Base-by-base conservation (phyloP, 1,284 basidiomycete species). In the Ganoderma resinaceum region DNA sequence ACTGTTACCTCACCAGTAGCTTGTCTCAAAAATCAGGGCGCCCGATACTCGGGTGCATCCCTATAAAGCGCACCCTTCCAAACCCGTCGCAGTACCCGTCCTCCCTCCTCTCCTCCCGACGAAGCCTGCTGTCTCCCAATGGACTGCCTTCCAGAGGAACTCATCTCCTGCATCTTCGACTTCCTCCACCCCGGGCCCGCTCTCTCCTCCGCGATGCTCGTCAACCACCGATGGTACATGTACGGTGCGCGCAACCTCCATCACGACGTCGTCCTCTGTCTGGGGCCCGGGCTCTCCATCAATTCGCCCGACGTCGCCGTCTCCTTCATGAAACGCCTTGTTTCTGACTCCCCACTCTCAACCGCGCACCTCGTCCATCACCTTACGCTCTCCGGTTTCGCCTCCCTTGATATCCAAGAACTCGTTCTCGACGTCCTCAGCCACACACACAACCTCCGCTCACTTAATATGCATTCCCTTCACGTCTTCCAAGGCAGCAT, bases 311-410 rank as follows among this genome's bases (percentile, higher is more conserved):
- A 66, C 33, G 52, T 60, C 20, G 66, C 68, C 46, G 23, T 72
- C 23, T 68, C 60, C 38, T 69, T 74, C 53, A 66, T 75, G 64
- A 66, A 67, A 38, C 71, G 71, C 43, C 66, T 72, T 38, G 52
- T 70, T 7, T 69, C 71, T 16, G 37, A 38, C 37, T 67, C 71
- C 14, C 68, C 73, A 6, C 55, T 73, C n/a, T 62, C 66, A 7
- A 73, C 66, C 49, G 73, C 75, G 12, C 69, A 70, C 38, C 59
- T 68, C 38, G 62, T 74, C 55, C 74, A 70, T 35, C 75, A 76
- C 40, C 67, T 76, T 18, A 58, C 63, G 16, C 33, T 76, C 14
- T 62, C 59, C 20, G 73, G 72, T 14, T 52, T 67, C 38, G 65
- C 70, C 5, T 53, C 63, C 20, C 38, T 46, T n/a, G 70, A 70